Evolutionary conservation across 2,329 filamentous ascomycete species (phyloP).

Genomic region (Pseudocercospora fijiensis): DNA sequence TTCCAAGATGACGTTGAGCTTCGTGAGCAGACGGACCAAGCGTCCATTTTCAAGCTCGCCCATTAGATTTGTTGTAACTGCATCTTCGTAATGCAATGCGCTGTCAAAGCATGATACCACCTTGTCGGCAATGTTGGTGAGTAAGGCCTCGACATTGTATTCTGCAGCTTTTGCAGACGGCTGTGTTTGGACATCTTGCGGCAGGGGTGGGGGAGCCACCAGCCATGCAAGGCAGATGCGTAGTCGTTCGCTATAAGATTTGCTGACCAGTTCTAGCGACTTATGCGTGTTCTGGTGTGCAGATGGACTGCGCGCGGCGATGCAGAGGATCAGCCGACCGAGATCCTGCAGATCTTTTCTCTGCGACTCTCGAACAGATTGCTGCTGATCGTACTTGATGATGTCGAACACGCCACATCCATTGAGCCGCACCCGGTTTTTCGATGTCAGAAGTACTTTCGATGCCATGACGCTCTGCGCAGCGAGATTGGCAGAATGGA

Average conservation of each 20-base stretch:
- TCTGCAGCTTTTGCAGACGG: conserved; percentile 34
- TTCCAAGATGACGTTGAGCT: conserved; percentile 86
- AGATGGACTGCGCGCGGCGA: conserved; percentile 62
- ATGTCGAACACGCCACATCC: conserved; percentile 90
- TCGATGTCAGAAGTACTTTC: conserved; percentile 87
- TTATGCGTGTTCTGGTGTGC: conserved; percentile 59
- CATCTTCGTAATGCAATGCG: conserved; percentile 75
- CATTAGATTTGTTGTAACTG: conserved; percentile 67
- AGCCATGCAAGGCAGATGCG: conserved; percentile 81
- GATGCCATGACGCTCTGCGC: conserved; percentile 81
- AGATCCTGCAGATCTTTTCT: conserved; percentile 84
- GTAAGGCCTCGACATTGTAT: conserved; percentile 77
- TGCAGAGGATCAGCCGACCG: conserved; percentile 76
- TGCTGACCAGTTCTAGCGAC: conserved; percentile 72
- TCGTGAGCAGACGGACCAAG: conserved; percentile 74
- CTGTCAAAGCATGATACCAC: conserved; percentile 74
- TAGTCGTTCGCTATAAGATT: conserved; percentile 74
- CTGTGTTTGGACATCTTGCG: conserved; percentile 9
- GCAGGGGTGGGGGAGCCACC: conserved; percentile 57
- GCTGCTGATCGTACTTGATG: conserved; percentile 72
- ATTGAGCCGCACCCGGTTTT: conserved; percentile 83
- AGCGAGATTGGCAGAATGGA: conserved; percentile 78
- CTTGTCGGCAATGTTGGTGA: conserved; percentile 75
- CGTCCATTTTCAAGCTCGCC: conserved; percentile 89
- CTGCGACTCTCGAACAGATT: conserved; percentile 72